phyloP scores from a whole-genome alignment of 2,329 filamentous ascomycete genomes.

The Talaromyces albobiverticillius region DNA sequence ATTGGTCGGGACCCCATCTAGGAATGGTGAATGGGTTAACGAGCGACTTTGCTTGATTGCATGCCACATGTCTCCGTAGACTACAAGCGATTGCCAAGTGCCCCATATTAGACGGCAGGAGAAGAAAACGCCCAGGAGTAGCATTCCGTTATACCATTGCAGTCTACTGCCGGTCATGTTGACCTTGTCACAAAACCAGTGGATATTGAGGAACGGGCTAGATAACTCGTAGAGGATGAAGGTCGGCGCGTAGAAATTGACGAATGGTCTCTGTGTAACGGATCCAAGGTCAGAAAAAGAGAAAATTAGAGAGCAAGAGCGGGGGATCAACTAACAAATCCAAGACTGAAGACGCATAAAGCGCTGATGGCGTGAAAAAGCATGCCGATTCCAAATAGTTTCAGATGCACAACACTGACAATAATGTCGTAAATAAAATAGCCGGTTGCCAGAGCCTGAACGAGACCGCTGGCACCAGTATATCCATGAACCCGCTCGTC shows the following conservation, averaged over 20 bases:
- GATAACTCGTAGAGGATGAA: conserved; percentile 69
- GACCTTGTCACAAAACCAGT: conserved; percentile 69
- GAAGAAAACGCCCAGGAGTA: conserved; percentile 59
- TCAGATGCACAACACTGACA: conserved; percentile 54
- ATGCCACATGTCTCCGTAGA: conserved; percentile 59
- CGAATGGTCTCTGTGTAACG: conserved; percentile 55
- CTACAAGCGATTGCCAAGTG: conserved; percentile 55
- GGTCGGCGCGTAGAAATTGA: conserved; percentile 62
- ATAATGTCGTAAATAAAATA: conserved; percentile 65
- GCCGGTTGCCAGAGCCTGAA: conserved; percentile 59
- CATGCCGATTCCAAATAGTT: conserved; percentile 61
- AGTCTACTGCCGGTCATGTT: conserved; percentile 60
- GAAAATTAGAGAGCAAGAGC: not conserved
- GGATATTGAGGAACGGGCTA: conserved; percentile 64
- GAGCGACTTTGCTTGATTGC: conserved; percentile 46
- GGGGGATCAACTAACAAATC: conserved; percentile 55
- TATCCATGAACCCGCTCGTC: conserved; percentile 60
- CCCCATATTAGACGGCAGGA: conserved; percentile 62
- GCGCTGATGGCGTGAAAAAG: conserved; percentile 61
- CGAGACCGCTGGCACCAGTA: conserved; percentile 56
- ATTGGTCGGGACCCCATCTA: conserved; percentile 30
- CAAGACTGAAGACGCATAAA: conserved; percentile 59
- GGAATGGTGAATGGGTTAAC: conserved; percentile 26
- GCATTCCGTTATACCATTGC: conserved; percentile 63
- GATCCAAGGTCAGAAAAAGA: not conserved